Conservation (phyloP, 148 eudicot species). For the Amaranthus hypochondriacus region DNA sequence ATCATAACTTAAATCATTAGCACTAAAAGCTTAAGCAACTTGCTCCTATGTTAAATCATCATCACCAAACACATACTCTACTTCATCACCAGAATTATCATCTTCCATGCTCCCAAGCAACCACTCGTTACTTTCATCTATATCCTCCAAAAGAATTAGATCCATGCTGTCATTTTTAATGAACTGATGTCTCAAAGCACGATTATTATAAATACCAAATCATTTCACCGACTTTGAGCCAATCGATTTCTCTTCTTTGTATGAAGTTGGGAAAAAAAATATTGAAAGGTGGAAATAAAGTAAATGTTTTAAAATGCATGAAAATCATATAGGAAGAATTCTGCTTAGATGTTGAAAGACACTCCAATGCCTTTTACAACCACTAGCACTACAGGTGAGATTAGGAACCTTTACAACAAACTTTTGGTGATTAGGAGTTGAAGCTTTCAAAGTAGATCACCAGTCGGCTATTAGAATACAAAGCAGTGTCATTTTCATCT, state of each 20-base stretch:
- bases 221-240: not conserved
- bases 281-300: not conserved
- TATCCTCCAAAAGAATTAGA: constrained; percentile 8
- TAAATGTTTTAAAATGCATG: not conserved
- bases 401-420: constrained; percentile 8
- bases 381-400: constrained; percentile 10
- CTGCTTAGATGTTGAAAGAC: constrained; percentile 2
- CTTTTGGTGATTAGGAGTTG: constrained; percentile 3
- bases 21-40: too few relatives aligned
- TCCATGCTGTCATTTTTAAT: not conserved
- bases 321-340: not conserved
- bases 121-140: constrained; percentile 17
- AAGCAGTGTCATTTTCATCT: too few relatives aligned
- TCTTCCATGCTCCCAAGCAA: constrained; percentile 1
- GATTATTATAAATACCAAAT: constrained; percentile 8
- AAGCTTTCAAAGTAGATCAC: constrained; percentile 1
- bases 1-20: too few relatives aligned
- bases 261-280: not conserved
- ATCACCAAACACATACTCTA: too few relatives aligned
- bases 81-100: not conserved
- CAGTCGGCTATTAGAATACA: not conserved
- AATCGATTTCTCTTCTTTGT: constrained; percentile 10
- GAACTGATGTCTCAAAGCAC: not conserved
- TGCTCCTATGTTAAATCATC: too few relatives aligned
- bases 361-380: constrained; percentile 1